phyloP scores from a whole-genome alignment of 2,329 filamentous ascomycete species.

The Penicillium sp. region DNA sequence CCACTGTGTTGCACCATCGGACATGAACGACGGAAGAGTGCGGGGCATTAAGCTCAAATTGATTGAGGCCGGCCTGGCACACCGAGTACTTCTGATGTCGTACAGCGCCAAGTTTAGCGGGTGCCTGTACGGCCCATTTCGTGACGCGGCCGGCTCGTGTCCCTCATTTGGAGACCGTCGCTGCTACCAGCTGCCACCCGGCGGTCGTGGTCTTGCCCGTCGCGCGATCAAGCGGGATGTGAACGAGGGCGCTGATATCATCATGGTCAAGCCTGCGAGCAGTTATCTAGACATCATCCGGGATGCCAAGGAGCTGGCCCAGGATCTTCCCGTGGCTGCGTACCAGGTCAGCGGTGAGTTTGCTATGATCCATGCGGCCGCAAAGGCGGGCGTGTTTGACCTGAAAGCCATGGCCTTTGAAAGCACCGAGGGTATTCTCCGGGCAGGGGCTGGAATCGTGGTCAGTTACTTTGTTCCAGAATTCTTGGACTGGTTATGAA shows the following conservation, averaged over 20 bases:
- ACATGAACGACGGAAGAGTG: conserved; percentile 98
- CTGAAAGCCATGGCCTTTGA: conserved; percentile 93
- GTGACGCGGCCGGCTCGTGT: conserved; percentile 85
- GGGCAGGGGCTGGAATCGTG: conserved; percentile 88
- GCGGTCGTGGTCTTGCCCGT: conserved; percentile 83
- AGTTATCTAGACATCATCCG: conserved; percentile 97
- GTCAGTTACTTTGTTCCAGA: conserved; percentile 91
- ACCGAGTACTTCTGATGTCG: conserved; percentile 90
- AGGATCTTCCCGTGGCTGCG: conserved; percentile 85
- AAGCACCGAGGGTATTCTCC: conserved; percentile 84
- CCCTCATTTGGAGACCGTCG: conserved; percentile 91
- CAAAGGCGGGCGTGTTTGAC: conserved; percentile 94
- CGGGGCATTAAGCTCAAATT: conserved; percentile 97
- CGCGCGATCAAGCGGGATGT: conserved; percentile 88
- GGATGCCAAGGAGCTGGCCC: conserved; percentile 89
- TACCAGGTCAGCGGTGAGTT: conserved; percentile 98
- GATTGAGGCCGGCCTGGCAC: conserved; percentile 88
- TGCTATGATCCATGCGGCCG: conserved; percentile 94
- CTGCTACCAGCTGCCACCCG: conserved; percentile 94
- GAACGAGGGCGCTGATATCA: conserved; percentile 88
- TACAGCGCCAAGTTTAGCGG: conserved; percentile 98
- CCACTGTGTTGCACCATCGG: conserved; percentile 92
- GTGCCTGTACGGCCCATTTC: conserved; percentile 93
- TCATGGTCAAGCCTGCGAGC: conserved; percentile 97
- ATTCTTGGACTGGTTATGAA: conserved; percentile 57